Base-by-base conservation (phyloP, 2,329 filamentous ascomycete genomes). In the Colletotrichum higginsianum region DNA sequence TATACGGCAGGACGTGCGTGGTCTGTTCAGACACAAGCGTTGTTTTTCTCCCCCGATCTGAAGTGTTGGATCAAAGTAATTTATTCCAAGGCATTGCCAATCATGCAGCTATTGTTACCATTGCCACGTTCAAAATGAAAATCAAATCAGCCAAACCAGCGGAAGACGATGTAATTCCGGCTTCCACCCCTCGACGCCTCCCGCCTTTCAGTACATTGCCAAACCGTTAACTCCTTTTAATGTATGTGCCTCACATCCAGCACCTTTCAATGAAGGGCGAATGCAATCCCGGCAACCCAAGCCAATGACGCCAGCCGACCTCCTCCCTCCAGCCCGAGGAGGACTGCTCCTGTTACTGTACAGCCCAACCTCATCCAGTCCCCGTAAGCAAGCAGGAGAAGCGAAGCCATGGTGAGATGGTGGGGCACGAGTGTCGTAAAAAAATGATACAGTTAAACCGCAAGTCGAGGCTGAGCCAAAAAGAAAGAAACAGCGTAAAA, bases 151-250 rank as follows among this genome's bases (percentile, higher is more conserved):
- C 58, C 66, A 71, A 68, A 66, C 65, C 40, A 53, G 46, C 53
- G 50, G 46, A 47, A n/a, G 55, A 60, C 40, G 58, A 60, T 47
- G 18, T 58, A 35, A 55, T 21, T 30, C 65, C 65, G 60, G 49
- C 53, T 16, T 38, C 68, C 56, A 30, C 65, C 65, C 69, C 58
- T 56, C 30, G 65, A 72, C 69, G 69, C 69, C 69, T 55, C 30
- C 65, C 47, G 38, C 65, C 60, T 23, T 40, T 55, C 40, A 72
- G 40, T 52, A 23, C 52, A 76, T 78, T 75, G 74, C 74, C 82
- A 81, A 83, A 82, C 83, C 84, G 23, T 55, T 13, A 71, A 74
- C 71, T 68, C 78, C 80, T 85, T 86, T 86, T 85, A 75, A 81
- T 85, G 81, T 83, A 81, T 85, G 80, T 83, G 78, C 78, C 81